Evolutionary conservation across 768 basidiomycete genomes (phyloP).

Genomic region (Russula vinacea): DNA sequence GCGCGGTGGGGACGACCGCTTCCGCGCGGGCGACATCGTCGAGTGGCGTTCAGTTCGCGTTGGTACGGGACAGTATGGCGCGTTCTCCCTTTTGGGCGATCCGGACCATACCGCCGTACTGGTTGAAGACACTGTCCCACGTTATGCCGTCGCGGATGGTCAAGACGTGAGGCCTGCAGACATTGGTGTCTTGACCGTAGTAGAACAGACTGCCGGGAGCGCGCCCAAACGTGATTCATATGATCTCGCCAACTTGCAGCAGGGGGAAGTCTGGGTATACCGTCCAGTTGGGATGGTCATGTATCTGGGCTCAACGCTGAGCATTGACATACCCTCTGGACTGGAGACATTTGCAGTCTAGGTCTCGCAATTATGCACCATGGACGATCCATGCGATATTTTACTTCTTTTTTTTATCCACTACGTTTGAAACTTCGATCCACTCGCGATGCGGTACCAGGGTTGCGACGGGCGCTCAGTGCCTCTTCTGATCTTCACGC

Average conservation of each 20-base stretch:
- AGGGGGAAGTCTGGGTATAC: slow-evolving; percentile 59
- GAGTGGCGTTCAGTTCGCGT: slow-evolving; percentile 46
- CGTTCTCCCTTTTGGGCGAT: slow-evolving; percentile 42
- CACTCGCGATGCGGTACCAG: too few relatives aligned
- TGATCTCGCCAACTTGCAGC: slow-evolving; percentile 43
- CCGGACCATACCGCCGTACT: slow-evolving; percentile 58
- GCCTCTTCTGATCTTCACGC: too few relatives aligned
- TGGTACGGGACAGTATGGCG: slow-evolving; percentile 14
- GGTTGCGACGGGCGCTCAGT: too few relatives aligned
- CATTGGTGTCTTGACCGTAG: slow-evolving; percentile 47
- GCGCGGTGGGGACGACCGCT: slow-evolving; percentile 51
- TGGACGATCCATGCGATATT: background rate
- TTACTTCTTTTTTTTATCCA: too few relatives aligned
- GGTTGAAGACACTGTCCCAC: slow-evolving; percentile 40
- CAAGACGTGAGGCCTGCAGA: slow-evolving; percentile 39
- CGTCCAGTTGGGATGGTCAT: slow-evolving; percentile 46
- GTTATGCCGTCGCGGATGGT: slow-evolving; percentile 37
- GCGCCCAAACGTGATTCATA: slow-evolving; percentile 44
- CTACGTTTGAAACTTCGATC: too few relatives aligned
- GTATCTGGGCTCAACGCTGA: slow-evolving; percentile 35
- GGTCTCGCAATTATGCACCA: background rate
- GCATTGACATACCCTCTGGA: slow-evolving; percentile 20
- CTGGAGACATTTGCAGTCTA: slow-evolving; percentile 15
- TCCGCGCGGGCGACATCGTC: slow-evolving; percentile 54
- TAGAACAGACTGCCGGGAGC: slow-evolving; percentile 50